Conservation (phyloP, 2,329 filamentous ascomycete genomes). For the Diplodia sapinea region DNA sequence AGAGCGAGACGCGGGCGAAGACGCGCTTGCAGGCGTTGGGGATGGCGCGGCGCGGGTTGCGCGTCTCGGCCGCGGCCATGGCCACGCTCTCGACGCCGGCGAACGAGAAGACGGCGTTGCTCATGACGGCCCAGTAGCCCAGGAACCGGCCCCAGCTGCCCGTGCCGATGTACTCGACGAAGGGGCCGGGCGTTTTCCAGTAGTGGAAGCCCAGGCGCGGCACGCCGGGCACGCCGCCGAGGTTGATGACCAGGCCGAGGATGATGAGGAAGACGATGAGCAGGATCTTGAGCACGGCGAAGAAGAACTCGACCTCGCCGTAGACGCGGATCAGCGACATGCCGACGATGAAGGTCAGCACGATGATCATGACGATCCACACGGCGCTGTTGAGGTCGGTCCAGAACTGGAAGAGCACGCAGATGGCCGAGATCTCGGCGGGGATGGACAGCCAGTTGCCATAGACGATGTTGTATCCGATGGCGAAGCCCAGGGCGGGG, state of each 20-base stretch:
- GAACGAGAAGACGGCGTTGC: constrained; percentile 59
- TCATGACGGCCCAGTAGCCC: constrained; percentile 61
- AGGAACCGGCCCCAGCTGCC: constrained; percentile 65
- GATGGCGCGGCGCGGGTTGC: constrained; percentile 59
- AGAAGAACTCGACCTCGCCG: constrained; percentile 55
- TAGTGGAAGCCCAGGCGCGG: constrained; percentile 53
- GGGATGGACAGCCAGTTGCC: constrained; percentile 42
- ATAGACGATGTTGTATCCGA: constrained; percentile 38
- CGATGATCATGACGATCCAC: constrained; percentile 44
- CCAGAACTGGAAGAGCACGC: constrained; percentile 41
- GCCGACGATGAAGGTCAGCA: constrained; percentile 43
- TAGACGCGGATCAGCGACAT: constrained; percentile 44
- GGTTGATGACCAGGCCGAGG: constrained; percentile 55
- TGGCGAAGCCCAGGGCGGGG: constrained; percentile 50
- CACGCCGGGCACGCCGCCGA: constrained; percentile 53
- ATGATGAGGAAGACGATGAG: constrained; percentile 54
- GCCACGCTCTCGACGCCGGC: constrained; percentile 61
- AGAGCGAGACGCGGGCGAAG: constrained; percentile 81
- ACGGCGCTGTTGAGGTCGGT: constrained; percentile 43
- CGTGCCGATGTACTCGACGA: constrained; percentile 65
- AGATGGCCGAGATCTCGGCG: constrained; percentile 41
- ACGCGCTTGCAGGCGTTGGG: constrained; percentile 79
- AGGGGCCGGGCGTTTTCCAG: constrained; percentile 59
- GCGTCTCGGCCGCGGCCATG: constrained; percentile 62
- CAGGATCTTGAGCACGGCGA: constrained; percentile 54